Evolutionary conservation across 2,329 filamentous ascomycete species (phyloP), one percentile per base, ranked within the genome.

Genomic region (Hypoxylon sp.): DNA sequence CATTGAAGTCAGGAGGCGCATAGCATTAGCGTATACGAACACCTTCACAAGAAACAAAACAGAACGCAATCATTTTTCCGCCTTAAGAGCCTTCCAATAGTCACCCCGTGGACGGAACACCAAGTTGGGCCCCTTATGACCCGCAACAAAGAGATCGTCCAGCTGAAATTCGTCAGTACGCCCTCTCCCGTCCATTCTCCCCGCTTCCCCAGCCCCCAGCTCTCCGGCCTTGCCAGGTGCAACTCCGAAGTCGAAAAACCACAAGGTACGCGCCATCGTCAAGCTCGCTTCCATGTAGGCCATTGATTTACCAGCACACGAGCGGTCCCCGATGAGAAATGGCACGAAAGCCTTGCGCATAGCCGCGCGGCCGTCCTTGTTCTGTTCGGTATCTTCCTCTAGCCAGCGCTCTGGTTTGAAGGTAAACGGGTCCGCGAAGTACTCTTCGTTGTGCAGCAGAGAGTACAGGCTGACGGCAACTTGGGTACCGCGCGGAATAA

Each of bases 321-420:
- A 19, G 3, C 57, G 56, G 9, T 21, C 6, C 14, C 56, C 63
- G n/a, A 60, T 11, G 1, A 48, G 21, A n/a, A 65, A 65, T 2
- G 63, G 63, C 4, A 10, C 21, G 43, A 65, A 65, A 7, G 63
- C 63, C 17, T 52, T 36, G 25, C 34, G 30, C 55, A 65, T 65
- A 13, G 21, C 21, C 4, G 32, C n/a, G 1, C 19, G 43, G 4
- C 25, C 25, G 25, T 25, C 25, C 10, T 13, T 13, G 19, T 48
- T 25, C 14, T 43, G 3, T 1, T 51, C 51, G 1, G 25, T 25
- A 19, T 36, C 21, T 10, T 32, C 32, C 2, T 41, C 23, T 6
- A 65, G n/a, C 63, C 63, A 61, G 5, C 63, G 41, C 45, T 65
- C 57, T 6, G 63, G 63, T 23, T 49, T 36, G 51, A 61, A 65